Evolutionary conservation across 805 yeast genomes (phyloP).

Genomic region (Suhomyces pyralidae): DNA sequence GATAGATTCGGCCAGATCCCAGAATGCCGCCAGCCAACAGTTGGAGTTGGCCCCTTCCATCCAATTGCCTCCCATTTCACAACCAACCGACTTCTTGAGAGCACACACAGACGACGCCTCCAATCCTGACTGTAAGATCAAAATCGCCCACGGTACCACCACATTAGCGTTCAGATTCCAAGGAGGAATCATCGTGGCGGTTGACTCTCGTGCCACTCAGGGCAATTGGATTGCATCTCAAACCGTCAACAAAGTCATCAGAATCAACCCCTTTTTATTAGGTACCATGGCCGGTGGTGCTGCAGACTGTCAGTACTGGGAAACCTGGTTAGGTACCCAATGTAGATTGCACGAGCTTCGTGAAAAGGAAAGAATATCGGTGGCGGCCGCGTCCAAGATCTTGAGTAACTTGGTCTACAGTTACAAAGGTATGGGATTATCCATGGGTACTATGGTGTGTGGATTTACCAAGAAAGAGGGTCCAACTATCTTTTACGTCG

Average conservation of each 20-base stretch:
- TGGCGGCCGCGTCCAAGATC: slow-evolving; percentile 95
- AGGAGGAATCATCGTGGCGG: slow-evolving; percentile 95
- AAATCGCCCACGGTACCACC: slow-evolving; percentile 98
- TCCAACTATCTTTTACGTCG: slow-evolving; percentile 93
- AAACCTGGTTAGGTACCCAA: slow-evolving; percentile 96
- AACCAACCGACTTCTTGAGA: slow-evolving; percentile 87
- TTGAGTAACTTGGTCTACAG: slow-evolving; percentile 84
- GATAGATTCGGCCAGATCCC: slow-evolving; percentile 23
- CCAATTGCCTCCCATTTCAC: slow-evolving; percentile 76
- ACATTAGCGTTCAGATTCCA: slow-evolving; percentile 94
- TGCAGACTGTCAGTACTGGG: slow-evolving; percentile 99
- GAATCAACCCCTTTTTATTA: slow-evolving; percentile 88
- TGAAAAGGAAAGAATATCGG: slow-evolving; percentile 91
- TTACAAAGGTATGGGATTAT: slow-evolving; percentile 96
- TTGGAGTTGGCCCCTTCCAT: slow-evolving; percentile 57
- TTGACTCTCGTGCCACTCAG: slow-evolving; percentile 96
- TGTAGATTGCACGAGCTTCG: slow-evolving; percentile 92
- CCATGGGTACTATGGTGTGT: slow-evolving; percentile 99
- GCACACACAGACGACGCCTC: slow-evolving; percentile 97
- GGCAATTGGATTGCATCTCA: slow-evolving; percentile 98
- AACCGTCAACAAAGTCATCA: slow-evolving; percentile 95
- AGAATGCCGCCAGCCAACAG: slow-evolving; percentile 15
- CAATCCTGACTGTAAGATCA: slow-evolving; percentile 92
- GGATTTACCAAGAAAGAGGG: slow-evolving; percentile 95
- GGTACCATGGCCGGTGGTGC: slow-evolving; percentile 99